A percentile compares a stretch with the other conserved stretches of the same genome.
These are phyloP conservation scores for Neurospora cerealis DNA, from an alignment of 495 filamentous ascomycete genomes.

Conservation along the genomic window DNA sequence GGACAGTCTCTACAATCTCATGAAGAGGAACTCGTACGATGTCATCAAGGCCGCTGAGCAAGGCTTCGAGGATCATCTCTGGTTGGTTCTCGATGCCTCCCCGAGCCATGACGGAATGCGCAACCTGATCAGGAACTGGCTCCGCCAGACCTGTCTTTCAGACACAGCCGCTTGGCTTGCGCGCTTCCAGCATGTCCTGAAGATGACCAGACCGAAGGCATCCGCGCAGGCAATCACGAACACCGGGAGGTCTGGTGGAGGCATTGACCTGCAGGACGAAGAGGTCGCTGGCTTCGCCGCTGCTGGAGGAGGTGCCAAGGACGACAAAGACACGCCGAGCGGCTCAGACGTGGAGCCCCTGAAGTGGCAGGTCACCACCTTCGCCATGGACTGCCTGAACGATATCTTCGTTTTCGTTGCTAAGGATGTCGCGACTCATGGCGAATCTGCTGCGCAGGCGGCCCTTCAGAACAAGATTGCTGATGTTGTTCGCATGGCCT, in stretches of 20 bases:
- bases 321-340: conserved; percentile 49
- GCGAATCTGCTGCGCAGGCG: conserved; percentile 58
- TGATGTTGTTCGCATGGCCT: conserved; percentile 94
- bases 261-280: conserved; percentile 80
- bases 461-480: conserved; percentile 76
- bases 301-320: conserved; percentile 51
- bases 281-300: conserved; percentile 90
- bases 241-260: conserved; percentile 38
- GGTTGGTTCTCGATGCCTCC: conserved; percentile 70
- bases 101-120: conserved; percentile 67
- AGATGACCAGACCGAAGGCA: conserved; percentile 62
- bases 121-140: conserved; percentile 82
- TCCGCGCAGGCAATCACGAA: conserved; percentile 39
- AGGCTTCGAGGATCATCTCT: conserved; percentile 82
- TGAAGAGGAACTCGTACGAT: conserved; percentile 79
- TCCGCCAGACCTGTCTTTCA: conserved; percentile 70
- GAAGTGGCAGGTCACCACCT: conserved; percentile 92
- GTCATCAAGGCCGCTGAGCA: conserved; percentile 64
- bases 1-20: conserved; percentile 83
- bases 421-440: conserved; percentile 61
- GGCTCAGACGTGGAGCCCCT: conserved; percentile 73
- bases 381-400: conserved; percentile 85
- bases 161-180: conserved; percentile 77
- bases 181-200: conserved; percentile 78
- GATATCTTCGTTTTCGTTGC: conserved; percentile 67